A percentile compares a stretch with the other conserved stretches of the same genome.
Evolutionary conservation across 2,329 filamentous ascomycete species (phyloP).

Genomic region (Hypoxylon rubiginosum): DNA sequence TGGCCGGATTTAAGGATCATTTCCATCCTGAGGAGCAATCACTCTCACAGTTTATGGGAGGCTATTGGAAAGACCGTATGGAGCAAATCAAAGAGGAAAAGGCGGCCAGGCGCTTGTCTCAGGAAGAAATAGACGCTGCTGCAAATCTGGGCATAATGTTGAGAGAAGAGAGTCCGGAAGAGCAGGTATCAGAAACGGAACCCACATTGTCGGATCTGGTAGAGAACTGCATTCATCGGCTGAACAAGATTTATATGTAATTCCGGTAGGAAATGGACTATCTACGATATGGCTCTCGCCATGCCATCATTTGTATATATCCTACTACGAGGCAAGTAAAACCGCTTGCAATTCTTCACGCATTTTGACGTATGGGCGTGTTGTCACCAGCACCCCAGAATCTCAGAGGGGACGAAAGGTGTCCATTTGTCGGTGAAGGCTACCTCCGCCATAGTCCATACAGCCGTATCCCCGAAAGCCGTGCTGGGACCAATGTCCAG

Average conservation of each 20-base stretch:
- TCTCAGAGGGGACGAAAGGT: too few species aligned
- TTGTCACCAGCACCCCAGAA: too few species aligned
- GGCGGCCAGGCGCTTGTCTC: neutral
- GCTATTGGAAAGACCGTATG: neutral
- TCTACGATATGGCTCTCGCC: too few species aligned
- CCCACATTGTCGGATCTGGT: neutral
- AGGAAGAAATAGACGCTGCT: neutral
- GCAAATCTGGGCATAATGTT: neutral
- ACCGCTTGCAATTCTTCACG: too few species aligned
- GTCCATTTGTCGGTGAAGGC: too few species aligned
- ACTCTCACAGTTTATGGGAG: neutral
- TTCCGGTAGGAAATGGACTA: too few species aligned
- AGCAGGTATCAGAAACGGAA: neutral
- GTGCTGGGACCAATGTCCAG: neutral
- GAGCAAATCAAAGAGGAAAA: neutral
- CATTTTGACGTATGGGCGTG: too few species aligned
- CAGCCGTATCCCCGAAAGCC: too few species aligned
- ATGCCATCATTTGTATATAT: too few species aligned
- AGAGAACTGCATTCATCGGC: neutral
- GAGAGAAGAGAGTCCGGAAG: neutral
- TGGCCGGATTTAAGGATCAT: neutral
- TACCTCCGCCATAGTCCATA: too few species aligned
- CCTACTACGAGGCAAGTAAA: too few species aligned
- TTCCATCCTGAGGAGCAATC: neutral
- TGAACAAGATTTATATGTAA: neutral